Percentiles rank a stretch among this genome's conserved stretches.
phyloP scores from a whole-genome alignment of 208 protist genomes.

The Jaenimonas drosophilae region DNA sequence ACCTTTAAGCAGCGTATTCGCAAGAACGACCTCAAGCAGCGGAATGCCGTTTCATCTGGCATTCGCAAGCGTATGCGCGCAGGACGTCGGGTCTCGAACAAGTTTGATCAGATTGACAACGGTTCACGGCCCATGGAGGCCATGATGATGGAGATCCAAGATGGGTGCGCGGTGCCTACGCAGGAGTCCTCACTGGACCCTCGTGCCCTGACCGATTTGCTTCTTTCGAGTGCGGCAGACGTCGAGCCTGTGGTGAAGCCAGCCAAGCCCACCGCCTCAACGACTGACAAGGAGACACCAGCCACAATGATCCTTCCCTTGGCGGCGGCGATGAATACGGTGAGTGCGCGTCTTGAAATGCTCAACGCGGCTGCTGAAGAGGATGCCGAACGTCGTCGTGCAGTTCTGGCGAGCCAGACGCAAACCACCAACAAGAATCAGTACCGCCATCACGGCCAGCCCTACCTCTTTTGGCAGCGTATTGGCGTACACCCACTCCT shows the following conservation, averaged over 20 bases:
- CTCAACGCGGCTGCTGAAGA: conserved; percentile 7
- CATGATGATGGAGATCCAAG: conserved; percentile 47
- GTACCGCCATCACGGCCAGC: conserved; percentile 61
- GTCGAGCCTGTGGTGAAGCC: neutral
- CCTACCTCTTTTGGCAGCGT: conserved; percentile 79
- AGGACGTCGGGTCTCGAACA: conserved; percentile 35
- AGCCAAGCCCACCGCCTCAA: neutral
- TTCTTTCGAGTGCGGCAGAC: conserved; percentile 15
- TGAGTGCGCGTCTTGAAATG: conserved; percentile 10
- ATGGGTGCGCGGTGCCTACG: conserved; percentile 43
- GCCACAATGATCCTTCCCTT: conserved; percentile 13
- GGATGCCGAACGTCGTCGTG: conserved; percentile 16
- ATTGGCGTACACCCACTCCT: conserved; percentile 58
- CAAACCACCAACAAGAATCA: conserved; percentile 50
- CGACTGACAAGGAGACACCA: conserved; percentile 15
- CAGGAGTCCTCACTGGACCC: conserved; percentile 55
- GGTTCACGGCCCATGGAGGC: conserved; percentile 43
- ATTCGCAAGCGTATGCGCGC: conserved; percentile 60
- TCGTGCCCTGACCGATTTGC: conserved; percentile 61
- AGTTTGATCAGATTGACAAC: conserved; percentile 51
- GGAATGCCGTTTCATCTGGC: conserved; percentile 31
- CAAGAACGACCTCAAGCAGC: conserved; percentile 63
- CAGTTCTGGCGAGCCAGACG: conserved; percentile 1
- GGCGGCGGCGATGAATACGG: conserved; percentile 26
- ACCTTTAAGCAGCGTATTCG: conserved; percentile 77